Evolutionary conservation across 495 filamentous ascomycete genomes (phyloP), one percentile per base, ranked within the genome.

Genomic region (Penicillium silybi): DNA sequence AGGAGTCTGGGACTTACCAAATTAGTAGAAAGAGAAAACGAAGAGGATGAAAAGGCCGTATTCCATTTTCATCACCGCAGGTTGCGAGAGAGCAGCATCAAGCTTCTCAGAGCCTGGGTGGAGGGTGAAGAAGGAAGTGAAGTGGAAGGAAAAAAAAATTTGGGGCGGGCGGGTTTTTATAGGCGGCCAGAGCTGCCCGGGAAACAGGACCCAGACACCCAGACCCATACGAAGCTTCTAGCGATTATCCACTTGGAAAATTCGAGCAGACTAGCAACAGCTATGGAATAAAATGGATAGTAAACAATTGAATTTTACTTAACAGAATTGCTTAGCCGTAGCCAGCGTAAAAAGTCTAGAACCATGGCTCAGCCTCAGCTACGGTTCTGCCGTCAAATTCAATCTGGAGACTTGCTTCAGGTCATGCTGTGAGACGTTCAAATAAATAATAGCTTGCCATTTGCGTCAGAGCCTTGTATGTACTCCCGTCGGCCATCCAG

Each of bases 151-250:
- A 62, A 54, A 66, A 67, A 69, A 49, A 59, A 62, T 61, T 66
- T 43, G 46, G 56, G 61, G 48, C 50, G 58, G 44, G 32, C 26
- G 38, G 51, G 41, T 42, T 65, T 74, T 71, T 72, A 74, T 74
- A 72, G 58, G 63, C 56, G 54, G 62, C 18, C 54, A 48, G 46
- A 64, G 65, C 67, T 69, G 67, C 68, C 64, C 50, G 46, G 66
- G 64, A 61, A 69, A 68, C 66, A 45, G 29, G 26, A 29, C 2
- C 7, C 26, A 29, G 26, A 10, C n/a, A 32, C 29, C 29, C 29
- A 32, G 29, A 13, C 11, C 46, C 52, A 53, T 48, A 58, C 56
- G 61, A 66, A 68, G 46, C 49, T 66, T 66, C 67, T 68, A 61
- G 57, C 29, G 57, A 59, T 58, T 55, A 61, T 50, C 46, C 53